phyloP scores from a whole-genome alignment of 1,284 basidiomycete species.

The Grifola frondosa region DNA sequence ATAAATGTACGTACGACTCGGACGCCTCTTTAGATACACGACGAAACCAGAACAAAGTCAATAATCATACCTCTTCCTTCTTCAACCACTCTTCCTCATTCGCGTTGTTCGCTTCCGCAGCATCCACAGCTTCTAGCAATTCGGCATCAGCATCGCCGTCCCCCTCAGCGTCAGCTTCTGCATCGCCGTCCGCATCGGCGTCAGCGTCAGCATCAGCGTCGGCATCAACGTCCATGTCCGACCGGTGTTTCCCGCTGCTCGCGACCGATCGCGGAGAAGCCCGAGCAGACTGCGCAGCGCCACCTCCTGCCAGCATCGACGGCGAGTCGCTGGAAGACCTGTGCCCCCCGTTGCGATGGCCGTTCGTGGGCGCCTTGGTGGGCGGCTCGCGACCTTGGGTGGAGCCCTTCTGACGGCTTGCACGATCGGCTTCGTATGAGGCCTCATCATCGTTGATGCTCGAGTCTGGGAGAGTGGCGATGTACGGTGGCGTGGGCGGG shows the following conservation, averaged over 20 bases:
- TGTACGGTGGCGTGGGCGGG: conserved; percentile 30
- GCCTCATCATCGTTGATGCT: conserved; percentile 23
- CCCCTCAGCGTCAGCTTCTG: conserved; percentile 27
- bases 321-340: conserved; percentile 20
- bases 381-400: conserved; percentile 5
- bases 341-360: conserved; percentile 18
- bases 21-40: too few relatives aligned
- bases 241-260: conserved; percentile 17
- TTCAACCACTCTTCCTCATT: conserved; percentile 30
- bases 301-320: conserved; percentile 3
- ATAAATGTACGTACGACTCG: too few relatives aligned
- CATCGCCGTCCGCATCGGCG: conserved; percentile 23
- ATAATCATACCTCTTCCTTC: conserved; percentile 26
- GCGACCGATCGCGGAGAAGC: conserved; percentile 22
- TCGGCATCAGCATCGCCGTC: conserved; percentile 36
- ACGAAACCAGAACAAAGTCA: neutral
- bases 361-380: conserved; percentile 5
- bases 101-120: conserved; percentile 34
- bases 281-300: conserved; percentile 3
- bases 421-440: conserved; percentile 14
- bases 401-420: conserved; percentile 6
- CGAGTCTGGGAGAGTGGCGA: conserved; percentile 29
- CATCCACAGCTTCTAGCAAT: conserved; percentile 37
- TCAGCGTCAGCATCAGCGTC: conserved; percentile 29
- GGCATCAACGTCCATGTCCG: conserved; percentile 27